A percentile compares a stretch with the other conserved stretches of the same genome.
Conservation (phyloP, 352 stramenopile species). For the Ochromonadaceae sp. region DNA sequence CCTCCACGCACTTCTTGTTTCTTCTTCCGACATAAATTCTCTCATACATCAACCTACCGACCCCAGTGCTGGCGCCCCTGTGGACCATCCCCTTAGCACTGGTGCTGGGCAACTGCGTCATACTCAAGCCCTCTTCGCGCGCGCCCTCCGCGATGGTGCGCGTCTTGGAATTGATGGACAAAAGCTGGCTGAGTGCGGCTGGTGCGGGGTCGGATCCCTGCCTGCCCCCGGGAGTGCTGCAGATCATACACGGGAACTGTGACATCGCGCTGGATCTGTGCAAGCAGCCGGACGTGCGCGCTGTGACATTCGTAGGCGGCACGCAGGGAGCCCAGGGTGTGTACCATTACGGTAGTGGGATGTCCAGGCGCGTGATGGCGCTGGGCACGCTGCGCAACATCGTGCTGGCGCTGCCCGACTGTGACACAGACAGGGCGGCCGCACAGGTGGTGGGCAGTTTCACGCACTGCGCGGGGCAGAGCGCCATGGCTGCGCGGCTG, state of each 20-base stretch:
- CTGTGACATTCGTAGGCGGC: slow-evolving; percentile 88
- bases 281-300: slow-evolving; percentile 62
- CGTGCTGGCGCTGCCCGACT: slow-evolving; percentile 88
- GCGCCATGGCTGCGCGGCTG: slow-evolving; percentile 89
- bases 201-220: slow-evolving; percentile 74
- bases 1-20: too few relatives aligned
- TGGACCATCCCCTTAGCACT: slow-evolving; percentile 94
- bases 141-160: slow-evolving; percentile 76
- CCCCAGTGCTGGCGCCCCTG: slow-evolving; percentile 87
- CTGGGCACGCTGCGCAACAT: slow-evolving; percentile 89
- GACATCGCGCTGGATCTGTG: slow-evolving; percentile 74
- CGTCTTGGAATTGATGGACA: slow-evolving; percentile 63
- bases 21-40: too few relatives aligned
- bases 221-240: slow-evolving; percentile 81
- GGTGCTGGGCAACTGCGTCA: slow-evolving; percentile 84
- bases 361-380: slow-evolving; percentile 84
- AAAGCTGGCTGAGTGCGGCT: too few relatives aligned
- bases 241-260: slow-evolving; percentile 79
- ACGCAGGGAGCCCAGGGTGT: slow-evolving; percentile 79
- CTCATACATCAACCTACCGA: too few relatives aligned
- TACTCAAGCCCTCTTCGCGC: slow-evolving; percentile 94
- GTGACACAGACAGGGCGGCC: slow-evolving; percentile 66
- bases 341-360: slow-evolving; percentile 50
- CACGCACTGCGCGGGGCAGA: slow-evolving; percentile 79
- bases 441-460: slow-evolving; percentile 88